Evolutionary conservation across 352 stramenopile genomes (phyloP).

Genomic region (Phytopythium boreale): DNA sequence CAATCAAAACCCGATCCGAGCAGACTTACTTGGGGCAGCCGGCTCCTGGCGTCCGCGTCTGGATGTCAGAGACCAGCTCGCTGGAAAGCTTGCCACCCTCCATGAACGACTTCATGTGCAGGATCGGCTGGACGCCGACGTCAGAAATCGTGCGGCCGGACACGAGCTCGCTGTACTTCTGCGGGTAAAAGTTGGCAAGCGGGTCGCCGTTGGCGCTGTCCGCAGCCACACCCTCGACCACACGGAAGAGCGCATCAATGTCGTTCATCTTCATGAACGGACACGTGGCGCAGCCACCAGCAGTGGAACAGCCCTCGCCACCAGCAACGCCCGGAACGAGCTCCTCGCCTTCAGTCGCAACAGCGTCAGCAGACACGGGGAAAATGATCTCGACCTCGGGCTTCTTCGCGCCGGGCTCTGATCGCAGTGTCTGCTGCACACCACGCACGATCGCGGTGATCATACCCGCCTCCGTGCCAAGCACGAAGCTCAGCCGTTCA

Average conservation of each 20-base stretch:
- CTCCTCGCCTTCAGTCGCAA: conserved; percentile 71
- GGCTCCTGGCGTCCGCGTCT: conserved; percentile 48
- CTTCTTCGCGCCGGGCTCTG: conserved; percentile 42
- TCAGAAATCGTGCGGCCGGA: conserved; percentile 89
- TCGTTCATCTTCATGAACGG: conserved; percentile 99
- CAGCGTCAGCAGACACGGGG: conserved; percentile 92
- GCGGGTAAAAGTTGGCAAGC: conserved; percentile 88
- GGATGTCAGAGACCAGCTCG: conserved; percentile 84
- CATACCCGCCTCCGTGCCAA: conserved; percentile 97
- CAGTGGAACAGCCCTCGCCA: conserved; percentile 95
- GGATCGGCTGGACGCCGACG: conserved; percentile 93
- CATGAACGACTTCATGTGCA: conserved; percentile 98
- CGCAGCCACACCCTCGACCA: conserved; percentile 66
- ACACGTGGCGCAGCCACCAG: conserved; percentile 95
- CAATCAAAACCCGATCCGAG: background rate
- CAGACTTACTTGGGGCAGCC: conserved; percentile 47
- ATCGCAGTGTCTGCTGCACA: conserved; percentile 83
- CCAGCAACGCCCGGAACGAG: conserved; percentile 91
- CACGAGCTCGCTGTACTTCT: conserved; percentile 91
- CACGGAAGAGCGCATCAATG: conserved; percentile 94
- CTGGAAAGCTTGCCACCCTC: conserved; percentile 81
- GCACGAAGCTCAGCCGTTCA: conserved; percentile 91
- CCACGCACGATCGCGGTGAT: conserved; percentile 96
- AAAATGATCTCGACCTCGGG: conserved; percentile 96
- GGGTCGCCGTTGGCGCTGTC: conserved; percentile 36